Evolutionary conservation across 352 stramenopile species (phyloP), one percentile per base, ranked within the genome.

Genomic region (Pythium pyrilobum): DNA sequence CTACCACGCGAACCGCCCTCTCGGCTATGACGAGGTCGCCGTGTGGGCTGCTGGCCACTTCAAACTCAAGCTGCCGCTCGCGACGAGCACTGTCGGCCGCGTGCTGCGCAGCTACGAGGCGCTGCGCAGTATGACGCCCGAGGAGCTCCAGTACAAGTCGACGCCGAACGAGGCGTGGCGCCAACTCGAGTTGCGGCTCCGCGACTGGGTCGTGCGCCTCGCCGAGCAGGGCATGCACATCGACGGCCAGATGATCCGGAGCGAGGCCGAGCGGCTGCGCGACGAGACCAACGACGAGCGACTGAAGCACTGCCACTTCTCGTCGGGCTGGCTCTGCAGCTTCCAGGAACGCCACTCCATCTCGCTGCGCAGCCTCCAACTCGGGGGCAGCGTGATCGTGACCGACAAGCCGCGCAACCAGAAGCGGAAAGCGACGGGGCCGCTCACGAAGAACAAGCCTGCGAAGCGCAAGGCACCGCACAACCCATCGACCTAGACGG

Each of bases 331-430:
- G 45, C 45, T 52, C 18, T 42, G 31, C 2, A 33, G 31, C 9
- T 52, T 52, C 23, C 45, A 42, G 21, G 29, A 32, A 3, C 45
- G 45, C 20, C 21, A 52, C 45, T 29, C 31, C 12, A 52, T 52
- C 29, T 42, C 45, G 12, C 32, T 52, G 10, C 21, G 33, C 3
- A 31, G 20, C 15, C 21, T 42, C 21, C 31, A 52, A 15, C 12
- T 5, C 5, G 32, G 45, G 5, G 45, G 46, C 3, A 27, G 32
- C 5, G 21, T 25, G 1, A 33, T 52, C 29, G 27, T 44, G 23
- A 16, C 33, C 21, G 33, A 44, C 23, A 7, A 15, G 4, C n/a
- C 33, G 20, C 40, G 16, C 23, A 41, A n/a, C 11, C 12, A n/a
- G 11, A 39, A 27, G 18, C 43, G 44, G 33, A 44, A 44, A n/a